Evolutionary conservation across 164 flowering plant genomes (phyloP).

Genomic region (Magnolia kwangsiensis): DNA sequence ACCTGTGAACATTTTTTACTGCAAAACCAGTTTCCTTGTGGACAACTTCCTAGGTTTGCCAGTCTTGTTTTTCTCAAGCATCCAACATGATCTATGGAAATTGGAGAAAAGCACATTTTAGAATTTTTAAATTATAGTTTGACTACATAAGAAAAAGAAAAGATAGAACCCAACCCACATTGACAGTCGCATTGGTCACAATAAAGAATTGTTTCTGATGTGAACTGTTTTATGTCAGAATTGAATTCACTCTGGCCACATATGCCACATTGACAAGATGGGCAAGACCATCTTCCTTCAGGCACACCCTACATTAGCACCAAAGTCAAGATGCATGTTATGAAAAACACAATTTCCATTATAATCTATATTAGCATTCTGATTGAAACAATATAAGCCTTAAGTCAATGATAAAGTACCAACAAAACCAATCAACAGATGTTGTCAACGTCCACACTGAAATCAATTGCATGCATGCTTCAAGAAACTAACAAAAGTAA

Average conservation of each 20-base stretch:
- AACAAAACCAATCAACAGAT: neutral
- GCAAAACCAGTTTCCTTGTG: constrained; percentile 65
- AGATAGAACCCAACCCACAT: constrained; percentile 45
- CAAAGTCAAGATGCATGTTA: neutral
- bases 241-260: constrained; percentile 42
- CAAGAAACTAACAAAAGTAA: neutral
- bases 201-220: constrained; percentile 27
- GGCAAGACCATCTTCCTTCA: constrained; percentile 88
- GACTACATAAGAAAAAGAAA: neutral
- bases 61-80: constrained; percentile 42
- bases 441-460: neutral
- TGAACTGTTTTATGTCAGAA: constrained; percentile 14
- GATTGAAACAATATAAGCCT: neutral
- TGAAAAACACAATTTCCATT: neutral
- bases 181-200: constrained; percentile 71
- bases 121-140: neutral
- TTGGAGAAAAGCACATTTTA: neutral
- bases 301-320: constrained; percentile 51
- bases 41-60: constrained; percentile 13
- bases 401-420: neutral
- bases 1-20: constrained; percentile 66
- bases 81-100: constrained; percentile 57
- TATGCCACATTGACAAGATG: constrained; percentile 68
- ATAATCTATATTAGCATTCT: neutral
- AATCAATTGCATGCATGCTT: neutral